phyloP scores from a whole-genome alignment of 2,329 filamentous ascomycete species.

The Cryphonectria nitschkei region DNA sequence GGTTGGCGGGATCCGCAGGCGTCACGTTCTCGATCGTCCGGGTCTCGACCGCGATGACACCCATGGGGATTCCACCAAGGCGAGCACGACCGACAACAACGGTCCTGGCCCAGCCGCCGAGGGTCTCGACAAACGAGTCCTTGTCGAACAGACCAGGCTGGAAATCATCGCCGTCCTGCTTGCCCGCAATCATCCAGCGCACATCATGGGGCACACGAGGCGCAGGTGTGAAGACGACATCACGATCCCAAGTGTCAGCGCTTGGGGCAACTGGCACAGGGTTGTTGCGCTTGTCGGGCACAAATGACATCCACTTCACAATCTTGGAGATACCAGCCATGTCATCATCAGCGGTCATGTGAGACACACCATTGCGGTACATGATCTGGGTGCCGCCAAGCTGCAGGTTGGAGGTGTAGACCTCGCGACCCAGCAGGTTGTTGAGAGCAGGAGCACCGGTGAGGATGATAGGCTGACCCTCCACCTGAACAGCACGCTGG shows the following conservation, averaged over 20 bases:
- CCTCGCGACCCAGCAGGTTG: slow-evolving; percentile 95
- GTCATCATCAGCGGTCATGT: slow-evolving; percentile 97
- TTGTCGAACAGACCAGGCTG: slow-evolving; percentile 92
- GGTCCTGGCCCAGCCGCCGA: slow-evolving; percentile 95
- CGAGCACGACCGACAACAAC: slow-evolving; percentile 96
- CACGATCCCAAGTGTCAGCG: slow-evolving; percentile 88
- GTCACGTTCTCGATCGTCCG: slow-evolving; percentile 96
- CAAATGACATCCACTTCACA: slow-evolving; percentile 96
- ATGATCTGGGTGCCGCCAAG: slow-evolving; percentile 99
- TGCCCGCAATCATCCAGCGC: slow-evolving; percentile 88
- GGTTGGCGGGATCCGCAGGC: slow-evolving; percentile 95
- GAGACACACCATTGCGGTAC: slow-evolving; percentile 99
- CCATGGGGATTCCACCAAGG: slow-evolving; percentile 94
- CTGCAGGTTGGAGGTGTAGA: slow-evolving; percentile 98
- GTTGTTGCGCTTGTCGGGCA: slow-evolving; percentile 92
- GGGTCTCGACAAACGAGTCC: slow-evolving; percentile 93
- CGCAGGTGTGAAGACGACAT: slow-evolving; percentile 80
- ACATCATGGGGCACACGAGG: slow-evolving; percentile 90
- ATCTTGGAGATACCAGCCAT: slow-evolving; percentile 98
- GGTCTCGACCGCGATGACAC: slow-evolving; percentile 96
- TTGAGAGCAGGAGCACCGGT: slow-evolving; percentile 97
- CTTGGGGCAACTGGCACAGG: slow-evolving; percentile 91
- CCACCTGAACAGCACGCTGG: slow-evolving; percentile 97
- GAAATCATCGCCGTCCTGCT: slow-evolving; percentile 84
- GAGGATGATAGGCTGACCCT: slow-evolving; percentile 97